Percentiles rank a stretch among this genome's conserved stretches.
phyloP scores from a whole-genome alignment of 2,329 filamentous ascomycete genomes.

The Stagonosporopsis rhizophila region DNA sequence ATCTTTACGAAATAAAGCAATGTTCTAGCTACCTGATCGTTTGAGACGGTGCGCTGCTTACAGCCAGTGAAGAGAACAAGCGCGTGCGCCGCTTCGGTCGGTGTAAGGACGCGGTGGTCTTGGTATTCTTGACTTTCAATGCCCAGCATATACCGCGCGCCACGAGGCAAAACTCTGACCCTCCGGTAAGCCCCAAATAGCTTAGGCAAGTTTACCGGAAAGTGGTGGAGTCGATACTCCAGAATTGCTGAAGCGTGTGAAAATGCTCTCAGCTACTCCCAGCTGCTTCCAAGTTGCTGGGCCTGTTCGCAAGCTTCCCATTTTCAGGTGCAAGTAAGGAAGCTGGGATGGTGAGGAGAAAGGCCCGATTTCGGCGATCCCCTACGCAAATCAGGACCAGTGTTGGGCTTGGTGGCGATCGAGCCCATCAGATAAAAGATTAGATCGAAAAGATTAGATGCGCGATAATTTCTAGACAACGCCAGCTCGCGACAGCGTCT shows the following conservation, averaged over 20 bases:
- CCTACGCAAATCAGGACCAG: background rate
- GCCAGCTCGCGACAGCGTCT: conserved; percentile 1
- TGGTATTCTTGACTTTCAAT: conserved; percentile 10
- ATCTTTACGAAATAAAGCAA: too few relatives aligned
- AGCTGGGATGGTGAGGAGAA: background rate
- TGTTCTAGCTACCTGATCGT: too few relatives aligned
- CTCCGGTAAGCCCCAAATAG: background rate
- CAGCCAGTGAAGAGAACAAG: background rate
- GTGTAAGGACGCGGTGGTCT: conserved; percentile 1
- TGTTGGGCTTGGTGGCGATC: background rate
- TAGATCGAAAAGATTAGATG: conserved; percentile 12
- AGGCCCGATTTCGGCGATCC: background rate
- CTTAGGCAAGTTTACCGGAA: background rate
- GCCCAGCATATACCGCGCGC: conserved; percentile 3
- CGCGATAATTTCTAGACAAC: background rate
- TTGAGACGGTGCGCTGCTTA: background rate
- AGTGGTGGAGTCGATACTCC: too few relatives aligned
- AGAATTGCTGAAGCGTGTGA: too few relatives aligned
- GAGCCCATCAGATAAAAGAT: too few relatives aligned
- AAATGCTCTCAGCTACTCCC: too few relatives aligned
- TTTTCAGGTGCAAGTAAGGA: background rate
- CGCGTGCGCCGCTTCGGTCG: background rate
- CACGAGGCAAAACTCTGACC: background rate
- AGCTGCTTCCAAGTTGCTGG: too few relatives aligned
- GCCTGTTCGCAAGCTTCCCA: too few relatives aligned